These are phyloP conservation scores for Brettanomyces bruxellensis DNA, from an alignment of 805 yeast genomes.

Conservation along the genomic window DNA sequence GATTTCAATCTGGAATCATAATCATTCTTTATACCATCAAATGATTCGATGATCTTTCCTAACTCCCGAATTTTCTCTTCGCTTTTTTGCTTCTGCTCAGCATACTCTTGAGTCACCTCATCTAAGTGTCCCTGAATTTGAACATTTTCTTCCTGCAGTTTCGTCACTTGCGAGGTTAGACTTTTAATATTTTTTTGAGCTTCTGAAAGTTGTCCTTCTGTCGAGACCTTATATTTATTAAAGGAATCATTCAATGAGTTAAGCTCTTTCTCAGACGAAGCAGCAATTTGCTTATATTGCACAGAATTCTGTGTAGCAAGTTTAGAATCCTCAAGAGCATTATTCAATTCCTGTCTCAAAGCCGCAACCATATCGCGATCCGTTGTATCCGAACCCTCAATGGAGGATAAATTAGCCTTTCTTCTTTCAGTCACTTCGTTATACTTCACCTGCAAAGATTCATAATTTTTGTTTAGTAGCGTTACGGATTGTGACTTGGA, in stretches of 20 bases:
- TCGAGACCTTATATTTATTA: slow-evolving; percentile 32
- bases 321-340: slow-evolving; percentile 44
- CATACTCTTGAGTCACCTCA: slow-evolving; percentile 7
- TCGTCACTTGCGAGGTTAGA: slow-evolving; percentile 7
- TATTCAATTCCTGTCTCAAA: slow-evolving; percentile 24
- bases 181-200: slow-evolving; percentile 7
- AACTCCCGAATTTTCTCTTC: slow-evolving; percentile 16
- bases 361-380: slow-evolving; percentile 15
- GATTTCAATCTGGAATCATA: slow-evolving; percentile 23
- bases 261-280: slow-evolving; percentile 60
- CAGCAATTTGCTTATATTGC: slow-evolving; percentile 56
- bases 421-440: slow-evolving; percentile 19
- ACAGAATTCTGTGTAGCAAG: slow-evolving; percentile 47
- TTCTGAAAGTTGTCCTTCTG: slow-evolving; percentile 13
- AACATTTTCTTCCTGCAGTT: slow-evolving; percentile 8
- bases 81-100: slow-evolving; percentile 5
- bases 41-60: slow-evolving; percentile 14
- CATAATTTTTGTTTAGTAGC: slow-evolving; percentile 30
- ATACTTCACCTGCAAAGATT: slow-evolving; percentile 25
- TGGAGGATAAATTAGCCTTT: slow-evolving; percentile 20
- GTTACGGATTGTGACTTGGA: slow-evolving; percentile 32
- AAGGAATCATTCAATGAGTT: slow-evolving; percentile 43
- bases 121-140: slow-evolving; percentile 9
- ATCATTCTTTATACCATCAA: slow-evolving; percentile 18
- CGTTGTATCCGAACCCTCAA: slow-evolving; percentile 7